Evolutionary conservation across 2,329 filamentous ascomycete genomes (phyloP), one percentile per base, ranked within the genome.

Genomic region (Aspergillus fumigatus): DNA sequence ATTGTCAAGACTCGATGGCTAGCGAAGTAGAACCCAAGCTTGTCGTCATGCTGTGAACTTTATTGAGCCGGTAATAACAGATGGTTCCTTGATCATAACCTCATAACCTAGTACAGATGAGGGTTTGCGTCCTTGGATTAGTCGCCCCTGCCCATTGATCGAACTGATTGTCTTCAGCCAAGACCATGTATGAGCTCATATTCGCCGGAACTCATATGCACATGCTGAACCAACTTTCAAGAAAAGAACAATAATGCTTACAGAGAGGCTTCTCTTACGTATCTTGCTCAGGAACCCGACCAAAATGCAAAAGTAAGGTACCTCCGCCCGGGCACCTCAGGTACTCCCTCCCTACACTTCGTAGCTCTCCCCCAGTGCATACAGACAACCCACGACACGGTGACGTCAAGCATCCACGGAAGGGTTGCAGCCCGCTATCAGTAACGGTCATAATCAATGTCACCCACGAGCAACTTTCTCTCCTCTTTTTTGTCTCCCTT

Each of bases 361-460:
- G 32, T 38, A 17, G 32, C 5, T n/a, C 3, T 38, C 19, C 43
- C 23, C 14, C 21, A 26, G 41, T 9, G 19, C 10, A 43, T 4
- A 6, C 6, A 5, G 19, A 23, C 25, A 23, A 14, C n/a, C 32
- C 54, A 59, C 58, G 58, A 59, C 58, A 59, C 27, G 23, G 50
- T 60, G 58, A 60, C 58, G 58, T 60, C 56, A 60, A 52, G 35
- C 35, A 48, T 32, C 49, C 35, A 27, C 27, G 26, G 43, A 35
- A 38, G 47, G 26, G 32, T 55, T 41, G 27, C 43, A 25, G 21
- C 51, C 53, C 43, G 11, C 41, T 45, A 23, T 55, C 35, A 48
- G 17, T 35, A 35, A 35, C 14, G 7, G 11, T 35, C 11, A 14
- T 32, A 14, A 35, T 35, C 32, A 14, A 38, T 38, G 32, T 38